Evolutionary conservation across 192 early-diverging fungal species (phyloP).

Genomic region (Glomus cerebriforme): DNA sequence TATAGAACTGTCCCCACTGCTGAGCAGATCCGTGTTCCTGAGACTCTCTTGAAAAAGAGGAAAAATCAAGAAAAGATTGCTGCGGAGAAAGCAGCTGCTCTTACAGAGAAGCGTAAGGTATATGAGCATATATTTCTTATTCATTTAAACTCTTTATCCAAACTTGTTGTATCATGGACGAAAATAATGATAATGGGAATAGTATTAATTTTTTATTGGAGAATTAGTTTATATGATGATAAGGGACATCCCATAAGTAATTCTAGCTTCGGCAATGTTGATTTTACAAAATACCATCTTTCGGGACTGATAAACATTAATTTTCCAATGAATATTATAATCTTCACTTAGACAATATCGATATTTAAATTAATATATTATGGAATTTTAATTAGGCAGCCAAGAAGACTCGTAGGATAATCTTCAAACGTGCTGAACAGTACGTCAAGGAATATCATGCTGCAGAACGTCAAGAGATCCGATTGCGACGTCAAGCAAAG

Average conservation of each 20-base stretch:
- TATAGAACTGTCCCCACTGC: conserved; percentile 60
- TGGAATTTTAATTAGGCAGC: conserved; percentile 36
- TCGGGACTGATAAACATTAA: conserved; percentile 68
- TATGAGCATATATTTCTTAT: background rate
- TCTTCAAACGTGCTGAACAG: conserved; percentile 99
- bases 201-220: conserved; percentile 35
- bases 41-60: conserved; percentile 88
- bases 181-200: conserved; percentile 37
- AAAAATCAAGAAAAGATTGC: conserved; percentile 74
- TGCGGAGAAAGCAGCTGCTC: conserved; percentile 58
- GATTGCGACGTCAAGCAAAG: conserved; percentile 93
- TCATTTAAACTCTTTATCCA: background rate
- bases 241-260: conserved; percentile 42
- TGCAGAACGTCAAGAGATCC: conserved; percentile 87
- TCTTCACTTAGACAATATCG: background rate
- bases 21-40: conserved; percentile 79
- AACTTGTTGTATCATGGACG: background rate
- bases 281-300: conserved; percentile 65
- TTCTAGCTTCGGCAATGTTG: conserved; percentile 50
- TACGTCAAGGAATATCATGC: conserved; percentile 97
- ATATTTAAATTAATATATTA: conserved; percentile 8
- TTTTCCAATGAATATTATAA: conserved; percentile 19
- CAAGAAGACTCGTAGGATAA: conserved; percentile 82
- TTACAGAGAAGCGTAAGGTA: conserved; percentile 57
- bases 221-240: conserved; percentile 46